Evolutionary conservation across 805 yeast species (phyloP), one percentile per base, ranked within the genome.

Genomic region (Spathaspora gorwiae): DNA sequence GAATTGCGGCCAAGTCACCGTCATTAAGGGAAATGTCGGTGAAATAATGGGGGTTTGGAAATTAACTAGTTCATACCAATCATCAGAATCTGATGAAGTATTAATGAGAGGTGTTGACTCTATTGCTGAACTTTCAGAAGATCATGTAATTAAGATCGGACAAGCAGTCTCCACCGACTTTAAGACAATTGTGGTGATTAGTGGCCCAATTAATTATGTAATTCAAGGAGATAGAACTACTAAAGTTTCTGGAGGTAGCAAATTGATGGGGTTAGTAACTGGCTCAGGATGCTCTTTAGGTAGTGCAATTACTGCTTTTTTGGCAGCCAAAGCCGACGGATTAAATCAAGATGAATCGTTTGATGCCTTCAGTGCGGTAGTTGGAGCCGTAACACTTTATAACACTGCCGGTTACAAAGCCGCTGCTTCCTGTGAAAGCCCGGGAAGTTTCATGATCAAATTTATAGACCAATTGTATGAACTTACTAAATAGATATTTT

Each of bases 281-380:
- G 96, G 95, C 0, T 71, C 90, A 2, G 96, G 96, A 0, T 89
- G 96, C 50, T 78, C 92, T 0, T 64, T 89, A 34, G 95, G 95
- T 1, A 80, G 90, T 38, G 75, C 79, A 0, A 79, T 88, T 43
- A 82, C 86, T 0, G 69, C 86, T 1, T 74, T 68, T 47, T 59
- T 80, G 2, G 82, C 82, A 3, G 76, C 79, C 2, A 54, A 62
- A 43, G 63, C 71, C 0, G 61, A 55, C 7, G 63, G 60, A 5
- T 12, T 13, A 19, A 9, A 38, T 32, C 4, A 37, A 35, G 1
- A 14, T 9, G 39, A 42, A 1, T 26, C 35, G 5, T 49, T 53
- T 34, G 54, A 67, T 43, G 54, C 73, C 0, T 74, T 73, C 47
- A 61, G 58, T 7, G 80, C 84, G 1, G 77, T 79, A 0, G 68